Evolutionary conservation across 2,329 filamentous ascomycete species (phyloP).

Genomic region (Pseudogymnoascus sp.): DNA sequence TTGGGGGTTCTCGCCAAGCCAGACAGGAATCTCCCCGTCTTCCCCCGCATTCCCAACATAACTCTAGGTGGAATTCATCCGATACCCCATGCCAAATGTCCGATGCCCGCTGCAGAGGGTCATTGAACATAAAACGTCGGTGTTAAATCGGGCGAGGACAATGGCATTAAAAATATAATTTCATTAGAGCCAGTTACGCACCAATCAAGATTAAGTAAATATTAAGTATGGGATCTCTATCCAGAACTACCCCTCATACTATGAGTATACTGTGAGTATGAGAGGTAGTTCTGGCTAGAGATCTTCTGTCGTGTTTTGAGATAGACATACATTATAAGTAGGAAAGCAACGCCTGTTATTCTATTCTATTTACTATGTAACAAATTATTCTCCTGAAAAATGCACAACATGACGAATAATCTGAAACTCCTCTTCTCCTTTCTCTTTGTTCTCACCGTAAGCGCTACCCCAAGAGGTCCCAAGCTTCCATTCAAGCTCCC

Average conservation of each 20-base stretch:
- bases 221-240: background rate
- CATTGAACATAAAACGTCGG: background rate
- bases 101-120: background rate
- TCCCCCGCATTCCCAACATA: too few relatives aligned
- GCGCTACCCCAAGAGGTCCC: background rate
- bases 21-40: too few relatives aligned
- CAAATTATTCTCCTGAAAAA: background rate
- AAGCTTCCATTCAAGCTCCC: background rate
- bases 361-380: background rate
- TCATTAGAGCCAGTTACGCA: background rate
- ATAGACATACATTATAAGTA: background rate
- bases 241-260: background rate
- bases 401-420: background rate
- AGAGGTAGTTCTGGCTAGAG: background rate
- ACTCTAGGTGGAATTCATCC: background rate
- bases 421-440: background rate
- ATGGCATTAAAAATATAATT: background rate
- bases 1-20: too few relatives aligned
- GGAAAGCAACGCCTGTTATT: background rate
- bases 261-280: background rate
- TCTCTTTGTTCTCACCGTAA: background rate
- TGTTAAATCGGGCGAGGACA: background rate
- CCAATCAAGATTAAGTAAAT: background rate
- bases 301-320: background rate
- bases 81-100: background rate